These are phyloP conservation scores for Lipomyces yamanashiensis DNA, from an alignment of 805 yeast genomes.

Conservation along the genomic window DNA sequence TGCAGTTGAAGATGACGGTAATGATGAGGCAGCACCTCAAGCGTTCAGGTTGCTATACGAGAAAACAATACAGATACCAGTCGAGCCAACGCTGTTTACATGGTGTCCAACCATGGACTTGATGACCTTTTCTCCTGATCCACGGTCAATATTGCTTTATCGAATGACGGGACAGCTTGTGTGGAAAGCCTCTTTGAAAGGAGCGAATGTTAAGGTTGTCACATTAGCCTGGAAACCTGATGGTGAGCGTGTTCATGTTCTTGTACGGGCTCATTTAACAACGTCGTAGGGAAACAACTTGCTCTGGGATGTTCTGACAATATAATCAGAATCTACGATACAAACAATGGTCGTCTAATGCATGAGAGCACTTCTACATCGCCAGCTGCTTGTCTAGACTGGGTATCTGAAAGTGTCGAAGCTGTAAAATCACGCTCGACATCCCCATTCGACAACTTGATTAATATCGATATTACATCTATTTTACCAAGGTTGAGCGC, in stretches of 20 bases:
- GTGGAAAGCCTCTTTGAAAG: constrained; percentile 29
- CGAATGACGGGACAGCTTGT: constrained; percentile 37
- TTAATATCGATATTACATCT: constrained; percentile 20
- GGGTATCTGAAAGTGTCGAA: constrained; percentile 24
- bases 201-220: constrained; percentile 9
- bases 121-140: constrained; percentile 31
- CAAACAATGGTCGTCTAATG: constrained; percentile 28
- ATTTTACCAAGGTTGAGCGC: constrained; percentile 24
- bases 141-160: constrained; percentile 25
- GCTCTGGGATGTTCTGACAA: constrained; percentile 34
- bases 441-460: constrained; percentile 20
- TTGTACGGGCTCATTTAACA: background rate
- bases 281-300: constrained; percentile 24
- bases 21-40: background rate
- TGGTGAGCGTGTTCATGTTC: constrained; percentile 20
- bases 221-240: constrained; percentile 35
- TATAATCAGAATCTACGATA: constrained; percentile 27
- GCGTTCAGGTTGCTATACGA: constrained; percentile 20
- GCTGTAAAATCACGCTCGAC: constrained; percentile 13
- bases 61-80: constrained; percentile 28
- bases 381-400: constrained; percentile 16
- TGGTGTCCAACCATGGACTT: constrained; percentile 39
- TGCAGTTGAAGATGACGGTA: background rate
- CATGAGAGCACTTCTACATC: constrained; percentile 12
- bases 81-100: constrained; percentile 8